phyloP scores from a whole-genome alignment of 169 alveolate genomes.

The Eimeria brunetti region DNA sequence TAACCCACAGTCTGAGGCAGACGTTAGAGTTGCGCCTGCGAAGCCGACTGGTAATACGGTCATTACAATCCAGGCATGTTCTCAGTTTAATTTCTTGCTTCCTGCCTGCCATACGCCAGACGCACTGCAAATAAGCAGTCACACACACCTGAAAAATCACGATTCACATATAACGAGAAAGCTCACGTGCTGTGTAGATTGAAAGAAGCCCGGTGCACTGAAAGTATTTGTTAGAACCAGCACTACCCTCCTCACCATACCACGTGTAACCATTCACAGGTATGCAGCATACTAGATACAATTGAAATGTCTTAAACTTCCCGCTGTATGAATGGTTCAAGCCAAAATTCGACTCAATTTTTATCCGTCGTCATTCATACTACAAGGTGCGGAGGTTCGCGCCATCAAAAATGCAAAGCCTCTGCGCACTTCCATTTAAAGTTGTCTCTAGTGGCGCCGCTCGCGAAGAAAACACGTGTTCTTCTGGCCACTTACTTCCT shows the following conservation, averaged over 20 bases:
- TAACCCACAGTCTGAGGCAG: conserved; percentile 1
- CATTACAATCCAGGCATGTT: not conserved
- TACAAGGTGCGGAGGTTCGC: not conserved
- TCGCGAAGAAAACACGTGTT: not conserved
- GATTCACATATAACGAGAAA: not conserved
- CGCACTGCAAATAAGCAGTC: not conserved
- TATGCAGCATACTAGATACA: not conserved
- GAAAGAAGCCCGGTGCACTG: not conserved
- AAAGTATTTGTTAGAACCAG: not conserved
- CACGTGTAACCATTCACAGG: not conserved
- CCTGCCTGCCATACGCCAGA: not conserved
- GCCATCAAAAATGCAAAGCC: not conserved
- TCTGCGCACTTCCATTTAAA: not conserved
- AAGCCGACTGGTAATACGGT: not conserved
- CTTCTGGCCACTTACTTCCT: not conserved
- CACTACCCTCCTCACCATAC: not conserved
- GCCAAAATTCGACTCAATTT: not conserved
- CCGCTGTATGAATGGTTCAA: not conserved
- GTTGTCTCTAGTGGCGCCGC: not conserved
- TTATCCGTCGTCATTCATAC: not conserved
- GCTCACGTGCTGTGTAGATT: not conserved
- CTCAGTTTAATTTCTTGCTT: not conserved
- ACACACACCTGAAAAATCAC: not conserved
- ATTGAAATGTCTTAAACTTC: not conserved
- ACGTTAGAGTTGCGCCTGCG: not conserved